phyloP scores from a whole-genome alignment of 192 early-diverging fungal species.

The Gamsiella multidivaricata region DNA sequence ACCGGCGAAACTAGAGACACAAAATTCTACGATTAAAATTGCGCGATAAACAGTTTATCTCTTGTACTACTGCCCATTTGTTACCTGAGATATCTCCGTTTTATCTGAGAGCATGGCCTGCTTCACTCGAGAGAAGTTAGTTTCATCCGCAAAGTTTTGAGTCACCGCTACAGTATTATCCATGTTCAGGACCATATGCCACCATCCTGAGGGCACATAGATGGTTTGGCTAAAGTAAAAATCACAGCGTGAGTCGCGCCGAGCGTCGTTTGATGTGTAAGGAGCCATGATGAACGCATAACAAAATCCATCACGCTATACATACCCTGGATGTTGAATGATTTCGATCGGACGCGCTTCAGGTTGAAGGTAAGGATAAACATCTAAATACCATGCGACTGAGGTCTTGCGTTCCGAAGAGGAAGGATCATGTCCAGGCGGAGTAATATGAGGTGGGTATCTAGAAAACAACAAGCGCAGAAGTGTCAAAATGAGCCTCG shows the following conservation, averaged over 20 bases:
- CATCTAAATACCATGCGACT: conserved; percentile 60
- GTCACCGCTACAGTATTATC: conserved; percentile 57
- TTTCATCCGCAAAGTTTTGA: conserved; percentile 54
- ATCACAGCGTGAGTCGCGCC: no score
- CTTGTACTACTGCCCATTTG: no score
- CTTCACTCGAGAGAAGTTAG: conserved; percentile 48
- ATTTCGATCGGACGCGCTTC: conserved; percentile 53
- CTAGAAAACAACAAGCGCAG: no score
- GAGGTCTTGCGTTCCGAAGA: conserved; percentile 43
- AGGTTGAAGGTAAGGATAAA: conserved; percentile 54
- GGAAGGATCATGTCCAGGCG: conserved; percentile 50
- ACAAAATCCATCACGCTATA: background rate
- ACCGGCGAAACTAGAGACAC: conserved; percentile 12
- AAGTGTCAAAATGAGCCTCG: no score
- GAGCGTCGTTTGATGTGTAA: no score
- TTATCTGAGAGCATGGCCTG: conserved; percentile 1
- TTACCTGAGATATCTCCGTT: conserved; percentile 20
- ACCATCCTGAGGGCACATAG: conserved; percentile 59
- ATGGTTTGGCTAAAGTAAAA: conserved; percentile 51
- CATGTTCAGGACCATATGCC: conserved; percentile 59
- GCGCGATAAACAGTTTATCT: no score
- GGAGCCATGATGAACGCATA: no score
- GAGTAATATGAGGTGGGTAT: conserved; percentile 52
- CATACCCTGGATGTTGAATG: conserved; percentile 57
- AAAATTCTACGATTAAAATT: no score